Percentiles rank a stretch among this genome's conserved stretches.
These are phyloP conservation scores for Salvia hispanica DNA, from an alignment of 257 asterid species.

Conservation along the genomic window DNA sequence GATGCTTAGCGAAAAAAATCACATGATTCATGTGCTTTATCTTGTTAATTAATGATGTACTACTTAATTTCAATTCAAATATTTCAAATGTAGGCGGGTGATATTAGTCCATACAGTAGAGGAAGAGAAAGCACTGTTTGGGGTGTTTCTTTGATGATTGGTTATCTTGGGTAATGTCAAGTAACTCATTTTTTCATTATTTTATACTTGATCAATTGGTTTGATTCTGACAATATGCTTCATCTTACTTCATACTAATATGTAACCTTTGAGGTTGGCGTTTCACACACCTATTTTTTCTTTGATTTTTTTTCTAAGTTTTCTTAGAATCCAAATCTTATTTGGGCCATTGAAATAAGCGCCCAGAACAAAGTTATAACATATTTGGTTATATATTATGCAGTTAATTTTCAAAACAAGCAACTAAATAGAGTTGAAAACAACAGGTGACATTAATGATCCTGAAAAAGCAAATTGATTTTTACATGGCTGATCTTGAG, in stretches of 20 bases:
- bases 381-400: no score
- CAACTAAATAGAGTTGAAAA: no score
- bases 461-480: no score
- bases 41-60: neutral
- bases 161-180: slow-evolving; percentile 89
- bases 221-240: neutral
- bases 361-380: no score
- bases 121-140: slow-evolving; percentile 96
- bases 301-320: slow-evolving; percentile 10
- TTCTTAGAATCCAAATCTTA: neutral
- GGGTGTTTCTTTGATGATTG: slow-evolving; percentile 98
- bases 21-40: no score
- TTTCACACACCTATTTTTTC: slow-evolving; percentile 8
- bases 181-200: slow-evolving; percentile 10
- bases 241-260: neutral
- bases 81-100: slow-evolving; percentile 64
- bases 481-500: neutral
- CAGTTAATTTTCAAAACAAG: no score
- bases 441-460: no score
- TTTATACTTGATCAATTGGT: slow-evolving; percentile 13
- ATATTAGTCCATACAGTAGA: slow-evolving; percentile 71
- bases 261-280: slow-evolving; percentile 8
- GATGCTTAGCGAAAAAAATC: no score
- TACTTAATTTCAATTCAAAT: slow-evolving; percentile 24
- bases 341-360: no score